Evolutionary conservation across 768 basidiomycete genomes (phyloP).

Genomic region (Rhizopogon roseolus): DNA sequence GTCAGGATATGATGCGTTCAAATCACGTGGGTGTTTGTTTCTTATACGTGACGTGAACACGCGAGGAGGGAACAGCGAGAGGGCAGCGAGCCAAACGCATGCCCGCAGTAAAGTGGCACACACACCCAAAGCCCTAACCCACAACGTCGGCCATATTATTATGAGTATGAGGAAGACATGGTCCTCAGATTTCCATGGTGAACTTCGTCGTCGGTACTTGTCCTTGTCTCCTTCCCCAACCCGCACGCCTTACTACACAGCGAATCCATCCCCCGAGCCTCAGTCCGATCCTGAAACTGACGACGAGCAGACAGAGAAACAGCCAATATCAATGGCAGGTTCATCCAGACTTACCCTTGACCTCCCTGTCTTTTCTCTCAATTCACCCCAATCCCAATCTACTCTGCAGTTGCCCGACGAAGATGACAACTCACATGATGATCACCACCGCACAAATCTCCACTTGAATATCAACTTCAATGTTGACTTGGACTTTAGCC

Average conservation of each 20-base stretch:
- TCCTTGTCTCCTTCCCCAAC: constrained; percentile 11
- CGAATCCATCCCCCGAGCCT: constrained; percentile 26
- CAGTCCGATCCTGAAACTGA: constrained; percentile 1
- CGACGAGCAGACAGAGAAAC: not conserved
- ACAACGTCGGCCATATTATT: not conserved
- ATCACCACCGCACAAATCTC: constrained; percentile 17
- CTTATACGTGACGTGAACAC: too few species aligned
- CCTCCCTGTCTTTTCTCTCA: not conserved
- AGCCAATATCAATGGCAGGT: not conserved
- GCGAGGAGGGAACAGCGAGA: not conserved
- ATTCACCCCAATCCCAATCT: not conserved
- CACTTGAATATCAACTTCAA: constrained; percentile 16
- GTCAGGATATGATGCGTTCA: too few species aligned
- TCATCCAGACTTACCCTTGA: not conserved
- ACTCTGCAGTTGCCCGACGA: not conserved
- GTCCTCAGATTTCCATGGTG: constrained; percentile 15
- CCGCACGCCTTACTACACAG: constrained; percentile 29
- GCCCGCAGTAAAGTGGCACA: not conserved
- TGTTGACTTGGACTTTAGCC: constrained; percentile 2
- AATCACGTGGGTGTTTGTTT: too few species aligned
- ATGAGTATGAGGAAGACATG: not conserved
- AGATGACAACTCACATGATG: constrained; percentile 15
- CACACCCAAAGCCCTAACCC: constrained; percentile 6
- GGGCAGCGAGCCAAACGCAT: constrained; percentile 8
- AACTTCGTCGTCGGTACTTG: constrained; percentile 13